Base-by-base conservation (phyloP, 2,329 filamentous ascomycete genomes). In the Calonectria multiphialidica region DNA sequence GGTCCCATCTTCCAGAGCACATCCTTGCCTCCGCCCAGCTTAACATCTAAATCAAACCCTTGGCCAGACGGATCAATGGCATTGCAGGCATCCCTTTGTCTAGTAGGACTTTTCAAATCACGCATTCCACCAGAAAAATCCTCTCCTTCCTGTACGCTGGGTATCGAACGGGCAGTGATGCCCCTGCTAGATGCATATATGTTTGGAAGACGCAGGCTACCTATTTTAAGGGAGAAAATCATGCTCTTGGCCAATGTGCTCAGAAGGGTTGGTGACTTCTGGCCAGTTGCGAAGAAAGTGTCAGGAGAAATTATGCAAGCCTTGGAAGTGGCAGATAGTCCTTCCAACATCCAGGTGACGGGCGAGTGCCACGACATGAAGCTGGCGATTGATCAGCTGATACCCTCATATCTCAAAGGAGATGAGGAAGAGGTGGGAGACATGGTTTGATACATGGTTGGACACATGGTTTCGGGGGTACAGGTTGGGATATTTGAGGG, bases 61-160 rank as follows among this genome's bases (percentile, higher is more conserved):
- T 72, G 61, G 23, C 12, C 73, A 16, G 55, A 49, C 18, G 71
- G 66, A 10, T 63, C 74, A 18, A 62, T 40, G 8, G 75, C 72
- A 7, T 44, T 78, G 8, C 75, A 77, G 21, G 69, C 68, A 15
- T 71, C 77, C 3, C 53, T 79, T 5, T 70, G 65, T 2, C 57
- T 79, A 2, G 49, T 77, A 15, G 59, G 68, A 18, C 69, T 79
- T 10, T 75, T 79, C 57, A 74, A 72, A 6, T 55, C 61, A 10
- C 59, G 63, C 9, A 42, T 78, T 9, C 53, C 62, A 5, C 69
- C 77, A 13, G 68, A 76, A 40, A 78, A 77, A 13, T 30, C 76
- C 25, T 79, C 78, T 10, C 78, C 78, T 2, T 74, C 78, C 1
- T 79, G 76, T 23, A 68, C 77, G 8, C 50, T 72, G n/a, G 72